These are phyloP conservation scores for Prunus kanzakura DNA, from an alignment of 306 rosid species.

Conservation along the genomic window DNA sequence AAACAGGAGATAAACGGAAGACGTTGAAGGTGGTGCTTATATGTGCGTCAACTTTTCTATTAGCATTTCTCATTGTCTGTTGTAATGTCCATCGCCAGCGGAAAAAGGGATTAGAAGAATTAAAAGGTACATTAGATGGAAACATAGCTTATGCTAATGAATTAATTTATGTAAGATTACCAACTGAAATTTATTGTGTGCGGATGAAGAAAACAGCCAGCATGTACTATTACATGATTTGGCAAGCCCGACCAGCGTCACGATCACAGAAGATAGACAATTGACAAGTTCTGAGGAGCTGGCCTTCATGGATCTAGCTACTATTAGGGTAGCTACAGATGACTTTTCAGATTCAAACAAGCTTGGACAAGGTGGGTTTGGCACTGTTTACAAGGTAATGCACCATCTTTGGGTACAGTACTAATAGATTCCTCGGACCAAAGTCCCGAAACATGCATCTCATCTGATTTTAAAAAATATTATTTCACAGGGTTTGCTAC, in stretches of 20 bases:
- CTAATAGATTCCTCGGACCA: no score
- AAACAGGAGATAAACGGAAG: slow-evolving; percentile 39
- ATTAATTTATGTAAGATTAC: not conserved
- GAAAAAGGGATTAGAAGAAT: slow-evolving; percentile 19
- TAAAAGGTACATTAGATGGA: slow-evolving; percentile 11
- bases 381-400: slow-evolving; percentile 39
- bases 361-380: slow-evolving; percentile 61
- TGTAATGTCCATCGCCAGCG: slow-evolving; percentile 4
- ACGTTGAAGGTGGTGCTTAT: slow-evolving; percentile 38
- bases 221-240: slow-evolving; percentile 30
- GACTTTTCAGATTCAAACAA: slow-evolving; percentile 35
- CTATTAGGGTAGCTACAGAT: slow-evolving; percentile 9
- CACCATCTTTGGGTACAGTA: no score
- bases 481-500: slow-evolving; percentile 41
- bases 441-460: no score
- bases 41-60: slow-evolving; percentile 19
- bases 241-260: slow-evolving; percentile 25
- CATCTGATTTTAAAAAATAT: not conserved
- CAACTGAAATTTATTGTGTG: not conserved
- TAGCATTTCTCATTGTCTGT: slow-evolving; percentile 24
- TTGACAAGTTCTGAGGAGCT: slow-evolving; percentile 41
- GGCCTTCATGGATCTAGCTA: slow-evolving; percentile 31
- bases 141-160: not conserved
- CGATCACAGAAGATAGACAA: slow-evolving; percentile 43
- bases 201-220: slow-evolving; percentile 38